Evolutionary conservation across 2,329 filamentous ascomycete genomes (phyloP).

Genomic region (Xylariaceae sp.): DNA sequence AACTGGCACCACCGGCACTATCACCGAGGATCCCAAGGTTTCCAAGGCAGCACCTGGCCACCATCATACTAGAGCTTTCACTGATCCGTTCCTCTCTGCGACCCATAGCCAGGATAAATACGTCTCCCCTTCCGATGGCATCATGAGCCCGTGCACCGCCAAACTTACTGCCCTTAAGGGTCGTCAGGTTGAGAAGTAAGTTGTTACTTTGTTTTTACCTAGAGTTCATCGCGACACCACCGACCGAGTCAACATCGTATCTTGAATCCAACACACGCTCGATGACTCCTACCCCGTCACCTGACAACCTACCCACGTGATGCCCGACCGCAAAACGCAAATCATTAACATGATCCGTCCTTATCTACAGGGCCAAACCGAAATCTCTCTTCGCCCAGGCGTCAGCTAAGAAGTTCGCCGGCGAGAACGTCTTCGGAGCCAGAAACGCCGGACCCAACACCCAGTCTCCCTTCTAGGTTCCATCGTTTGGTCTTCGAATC

Average conservation of each 20-base stretch:
- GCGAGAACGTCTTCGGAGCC: constrained; percentile 39
- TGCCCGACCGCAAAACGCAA: background rate
- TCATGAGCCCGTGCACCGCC: constrained; percentile 80
- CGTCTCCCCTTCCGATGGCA: constrained; percentile 79
- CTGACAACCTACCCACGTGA: too few species aligned
- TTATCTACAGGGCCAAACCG: constrained; percentile 61
- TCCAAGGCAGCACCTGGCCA: background rate
- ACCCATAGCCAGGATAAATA: constrained; percentile 46
- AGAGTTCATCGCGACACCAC: too few species aligned
- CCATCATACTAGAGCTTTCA: too few species aligned
- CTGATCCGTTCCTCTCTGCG: too few species aligned
- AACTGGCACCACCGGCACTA: background rate
- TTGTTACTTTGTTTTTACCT: too few species aligned
- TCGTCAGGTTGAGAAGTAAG: constrained; percentile 74
- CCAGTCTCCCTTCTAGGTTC: background rate
- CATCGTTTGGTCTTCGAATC: too few species aligned
- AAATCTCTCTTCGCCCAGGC: constrained; percentile 64
- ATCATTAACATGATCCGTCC: too few species aligned
- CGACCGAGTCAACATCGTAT: too few species aligned
- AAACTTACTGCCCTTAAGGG: constrained; percentile 77
- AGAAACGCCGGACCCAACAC: constrained; percentile 21
- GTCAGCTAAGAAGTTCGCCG: constrained; percentile 56
- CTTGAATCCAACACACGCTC: background rate
- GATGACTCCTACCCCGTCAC: background rate
- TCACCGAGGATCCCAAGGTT: background rate